phyloP scores from a whole-genome alignment of 2,329 filamentous ascomycete genomes.

The Botrytis porri region DNA sequence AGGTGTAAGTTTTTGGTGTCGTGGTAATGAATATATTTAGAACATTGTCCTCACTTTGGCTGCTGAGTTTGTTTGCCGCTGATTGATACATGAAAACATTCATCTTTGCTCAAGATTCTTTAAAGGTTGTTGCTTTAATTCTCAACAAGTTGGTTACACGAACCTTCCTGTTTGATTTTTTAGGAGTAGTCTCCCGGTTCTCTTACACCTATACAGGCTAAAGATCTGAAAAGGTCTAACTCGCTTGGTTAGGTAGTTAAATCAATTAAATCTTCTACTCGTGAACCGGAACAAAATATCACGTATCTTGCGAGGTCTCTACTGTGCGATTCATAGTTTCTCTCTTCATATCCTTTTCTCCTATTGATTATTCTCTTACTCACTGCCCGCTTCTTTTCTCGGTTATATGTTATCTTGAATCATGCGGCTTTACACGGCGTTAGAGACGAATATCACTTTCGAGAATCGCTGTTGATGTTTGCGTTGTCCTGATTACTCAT shows the following conservation, averaged over 20 bases:
- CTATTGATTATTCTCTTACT: background rate
- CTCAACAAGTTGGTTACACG: background rate
- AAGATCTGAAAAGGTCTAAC: background rate
- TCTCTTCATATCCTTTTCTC: background rate
- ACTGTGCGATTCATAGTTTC: background rate
- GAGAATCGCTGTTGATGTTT: too few species aligned
- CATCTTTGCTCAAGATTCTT: background rate
- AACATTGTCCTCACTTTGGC: background rate
- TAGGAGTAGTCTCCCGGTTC: background rate
- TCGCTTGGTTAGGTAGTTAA: background rate
- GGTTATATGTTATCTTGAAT: background rate
- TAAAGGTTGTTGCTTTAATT: background rate
- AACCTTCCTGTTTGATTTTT: background rate
- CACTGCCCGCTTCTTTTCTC: background rate
- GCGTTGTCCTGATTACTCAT: too few species aligned
- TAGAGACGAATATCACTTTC: accelerated
- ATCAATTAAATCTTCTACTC: background rate
- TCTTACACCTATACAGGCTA: background rate
- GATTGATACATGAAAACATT: background rate
- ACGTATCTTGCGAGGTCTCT: background rate
- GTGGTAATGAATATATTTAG: background rate
- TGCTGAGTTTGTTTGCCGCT: background rate
- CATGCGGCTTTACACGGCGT: accelerated
- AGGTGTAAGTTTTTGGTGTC: background rate
- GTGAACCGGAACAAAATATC: background rate